These are phyloP conservation scores for Centrapalus pauciflorus DNA, from an alignment of 129 eudicot species.

Conservation along the genomic window DNA sequence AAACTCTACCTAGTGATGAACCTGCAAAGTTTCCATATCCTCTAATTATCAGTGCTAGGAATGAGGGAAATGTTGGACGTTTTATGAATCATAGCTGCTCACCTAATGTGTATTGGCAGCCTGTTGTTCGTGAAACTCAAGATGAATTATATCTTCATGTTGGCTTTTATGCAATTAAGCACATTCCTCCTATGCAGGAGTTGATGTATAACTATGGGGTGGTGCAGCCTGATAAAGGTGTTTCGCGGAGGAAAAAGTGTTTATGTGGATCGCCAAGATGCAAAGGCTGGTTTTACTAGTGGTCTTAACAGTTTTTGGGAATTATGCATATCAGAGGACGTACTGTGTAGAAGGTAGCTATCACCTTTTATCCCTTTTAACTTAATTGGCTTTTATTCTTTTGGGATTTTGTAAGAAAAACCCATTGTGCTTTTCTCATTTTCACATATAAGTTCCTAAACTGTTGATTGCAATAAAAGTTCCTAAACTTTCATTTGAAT, in stretches of 20 bases:
- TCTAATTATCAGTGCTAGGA: constrained; percentile 50
- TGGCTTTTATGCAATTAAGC: constrained; percentile 59
- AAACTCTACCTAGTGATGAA: constrained; percentile 16
- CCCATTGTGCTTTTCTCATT: no score
- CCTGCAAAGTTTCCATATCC: constrained; percentile 49
- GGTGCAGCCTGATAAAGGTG: constrained; percentile 31
- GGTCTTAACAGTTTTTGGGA: background rate
- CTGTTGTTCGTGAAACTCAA: constrained; percentile 46
- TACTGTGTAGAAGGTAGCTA: constrained; percentile 9
- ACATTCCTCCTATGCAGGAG: constrained; percentile 81
- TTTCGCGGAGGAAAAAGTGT: constrained; percentile 49
- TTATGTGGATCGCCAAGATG: constrained; percentile 58
- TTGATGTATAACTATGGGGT: constrained; percentile 66
- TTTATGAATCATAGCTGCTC: constrained; percentile 84
- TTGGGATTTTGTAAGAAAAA: no score
- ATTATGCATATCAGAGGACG: constrained; percentile 2
- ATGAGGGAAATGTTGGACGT: constrained; percentile 68
- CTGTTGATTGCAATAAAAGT: no score
- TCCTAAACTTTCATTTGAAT: no score
- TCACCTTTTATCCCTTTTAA: background rate
- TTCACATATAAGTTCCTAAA: no score
- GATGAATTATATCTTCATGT: constrained; percentile 45
- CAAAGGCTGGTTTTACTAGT: constrained; percentile 54
- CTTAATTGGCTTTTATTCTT: background rate
- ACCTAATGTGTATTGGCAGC: constrained; percentile 69